These are phyloP conservation scores for Chenopodium formosanum DNA, from an alignment of 148 eudicot species.

Conservation along the genomic window DNA sequence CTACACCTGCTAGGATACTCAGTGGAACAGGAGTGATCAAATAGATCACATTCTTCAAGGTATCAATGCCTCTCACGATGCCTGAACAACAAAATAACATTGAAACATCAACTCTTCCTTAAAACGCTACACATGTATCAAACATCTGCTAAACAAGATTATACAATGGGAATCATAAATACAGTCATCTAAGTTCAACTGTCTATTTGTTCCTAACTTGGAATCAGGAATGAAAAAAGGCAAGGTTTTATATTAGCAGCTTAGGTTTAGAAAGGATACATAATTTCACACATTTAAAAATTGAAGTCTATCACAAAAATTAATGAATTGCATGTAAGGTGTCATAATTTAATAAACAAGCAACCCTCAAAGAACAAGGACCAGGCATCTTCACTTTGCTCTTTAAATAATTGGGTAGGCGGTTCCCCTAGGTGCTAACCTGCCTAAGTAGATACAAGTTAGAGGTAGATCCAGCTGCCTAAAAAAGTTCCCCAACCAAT, in stretches of 20 bases:
- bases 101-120: background rate
- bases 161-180: background rate
- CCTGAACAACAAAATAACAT: constrained; percentile 45
- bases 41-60: constrained; percentile 48
- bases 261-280: background rate
- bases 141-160: background rate
- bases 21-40: constrained; percentile 79
- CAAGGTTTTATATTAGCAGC: background rate
- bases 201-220: background rate
- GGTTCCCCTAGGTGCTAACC: background rate
- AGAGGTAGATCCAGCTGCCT: background rate
- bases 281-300: background rate
- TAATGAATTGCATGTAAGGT: background rate
- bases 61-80: constrained; percentile 69
- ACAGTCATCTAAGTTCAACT: background rate
- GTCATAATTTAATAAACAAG: background rate
- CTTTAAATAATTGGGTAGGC: background rate
- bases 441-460: background rate
- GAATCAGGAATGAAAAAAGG: background rate
- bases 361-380: background rate
- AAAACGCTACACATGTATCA: background rate
- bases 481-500: too few relatives aligned
- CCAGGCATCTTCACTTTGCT: background rate
- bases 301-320: background rate
- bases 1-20: constrained; percentile 55